Evolutionary conservation across 139 green algal species (phyloP).

Genomic region (Dunaliella sp.): DNA sequence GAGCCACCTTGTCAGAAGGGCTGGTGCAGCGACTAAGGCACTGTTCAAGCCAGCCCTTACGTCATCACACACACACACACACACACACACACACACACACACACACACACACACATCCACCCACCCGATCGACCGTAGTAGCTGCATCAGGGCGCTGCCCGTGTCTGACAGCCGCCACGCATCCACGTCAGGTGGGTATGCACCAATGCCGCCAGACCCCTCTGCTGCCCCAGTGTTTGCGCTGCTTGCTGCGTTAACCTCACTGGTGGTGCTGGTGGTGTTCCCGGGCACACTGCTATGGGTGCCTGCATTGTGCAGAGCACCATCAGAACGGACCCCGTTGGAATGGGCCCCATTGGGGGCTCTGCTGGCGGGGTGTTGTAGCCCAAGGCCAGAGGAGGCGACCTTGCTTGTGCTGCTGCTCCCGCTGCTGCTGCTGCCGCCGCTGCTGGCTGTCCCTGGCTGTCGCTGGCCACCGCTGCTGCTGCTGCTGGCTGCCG

Average conservation of each 20-base stretch:
- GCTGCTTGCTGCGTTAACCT: background rate
- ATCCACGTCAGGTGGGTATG: background rate
- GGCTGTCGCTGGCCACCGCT: background rate
- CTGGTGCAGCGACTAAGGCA: too few relatives aligned
- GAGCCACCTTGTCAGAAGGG: too few relatives aligned
- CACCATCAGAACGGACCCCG: too few relatives aligned
- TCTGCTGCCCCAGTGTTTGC: background rate
- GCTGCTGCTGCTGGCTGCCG: background rate
- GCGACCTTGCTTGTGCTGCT: background rate
- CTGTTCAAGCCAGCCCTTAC: too few relatives aligned
- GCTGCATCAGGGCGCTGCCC: background rate
- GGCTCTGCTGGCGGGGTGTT: too few relatives aligned
- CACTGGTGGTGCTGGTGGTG: too few relatives aligned
- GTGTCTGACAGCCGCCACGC: background rate
- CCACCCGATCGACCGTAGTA: background rate
- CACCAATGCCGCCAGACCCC: too few relatives aligned
- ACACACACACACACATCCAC: background rate
- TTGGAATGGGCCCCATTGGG: too few relatives aligned
- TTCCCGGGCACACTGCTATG: too few relatives aligned
- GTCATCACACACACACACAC: too few relatives aligned
- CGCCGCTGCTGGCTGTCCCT: background rate
- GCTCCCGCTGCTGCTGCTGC: background rate
- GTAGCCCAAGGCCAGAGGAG: background rate
- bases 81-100: constrained; percentile 17
- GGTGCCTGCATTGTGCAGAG: too few relatives aligned